phyloP scores from a whole-genome alignment of 1,139 yeast species.

The Sugiyamaella grinbergsii region DNA sequence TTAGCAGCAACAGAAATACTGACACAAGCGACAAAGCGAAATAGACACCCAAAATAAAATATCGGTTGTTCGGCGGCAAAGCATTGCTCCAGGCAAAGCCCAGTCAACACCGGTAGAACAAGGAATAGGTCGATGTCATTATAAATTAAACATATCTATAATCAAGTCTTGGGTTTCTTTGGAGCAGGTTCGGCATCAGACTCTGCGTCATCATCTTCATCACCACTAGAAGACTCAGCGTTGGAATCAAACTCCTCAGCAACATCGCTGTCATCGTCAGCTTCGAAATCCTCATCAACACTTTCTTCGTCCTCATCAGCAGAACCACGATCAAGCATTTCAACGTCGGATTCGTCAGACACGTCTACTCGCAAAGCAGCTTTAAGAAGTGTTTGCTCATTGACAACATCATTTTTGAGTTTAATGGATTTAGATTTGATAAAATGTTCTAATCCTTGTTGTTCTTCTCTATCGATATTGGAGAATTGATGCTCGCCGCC shows the following conservation, averaged over 20 bases:
- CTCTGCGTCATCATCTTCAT: constrained; percentile 31
- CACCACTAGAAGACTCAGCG: constrained; percentile 50
- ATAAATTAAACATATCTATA: not conserved
- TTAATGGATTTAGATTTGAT: constrained; percentile 75
- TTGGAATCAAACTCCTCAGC: constrained; percentile 91
- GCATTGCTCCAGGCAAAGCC: constrained; percentile 4
- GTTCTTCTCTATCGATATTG: constrained; percentile 88
- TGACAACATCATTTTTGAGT: constrained; percentile 86
- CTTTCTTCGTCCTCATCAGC: constrained; percentile 59
- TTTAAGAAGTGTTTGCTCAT: constrained; percentile 78
- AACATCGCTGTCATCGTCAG: constrained; percentile 69
- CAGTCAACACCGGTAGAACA: too few species aligned
- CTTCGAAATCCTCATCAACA: constrained; percentile 58
- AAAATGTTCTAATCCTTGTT: constrained; percentile 71
- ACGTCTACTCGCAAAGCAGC: constrained; percentile 68
- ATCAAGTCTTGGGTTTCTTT: constrained; percentile 36
- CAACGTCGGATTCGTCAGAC: constrained; percentile 61
- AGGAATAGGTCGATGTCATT: too few species aligned
- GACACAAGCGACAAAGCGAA: too few species aligned
- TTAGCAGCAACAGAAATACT: too few species aligned
- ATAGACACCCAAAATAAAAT: too few species aligned
- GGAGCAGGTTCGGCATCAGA: constrained; percentile 37
- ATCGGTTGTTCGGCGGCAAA: too few species aligned
- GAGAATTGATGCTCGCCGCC: constrained; percentile 81
- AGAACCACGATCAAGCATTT: constrained; percentile 41